These are phyloP conservation scores for Wilcoxina mikolae DNA, from an alignment of 495 filamentous ascomycete genomes.

Conservation along the genomic window DNA sequence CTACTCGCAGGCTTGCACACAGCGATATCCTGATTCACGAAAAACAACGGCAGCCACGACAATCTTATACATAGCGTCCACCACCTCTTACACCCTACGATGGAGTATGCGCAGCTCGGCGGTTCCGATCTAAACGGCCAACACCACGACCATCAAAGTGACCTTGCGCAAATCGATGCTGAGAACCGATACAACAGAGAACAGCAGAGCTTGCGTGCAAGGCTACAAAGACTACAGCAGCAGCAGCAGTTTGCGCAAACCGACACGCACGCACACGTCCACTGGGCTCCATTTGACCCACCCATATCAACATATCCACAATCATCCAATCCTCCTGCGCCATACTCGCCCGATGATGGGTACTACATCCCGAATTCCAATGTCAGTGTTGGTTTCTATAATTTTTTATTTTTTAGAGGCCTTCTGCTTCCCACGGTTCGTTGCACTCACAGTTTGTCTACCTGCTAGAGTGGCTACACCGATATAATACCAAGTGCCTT, in stretches of 20 bases:
- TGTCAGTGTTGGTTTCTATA: conserved; percentile 4
- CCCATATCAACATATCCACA: neutral
- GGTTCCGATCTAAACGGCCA: neutral
- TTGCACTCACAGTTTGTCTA: neutral
- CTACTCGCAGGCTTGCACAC: no score
- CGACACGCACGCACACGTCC: neutral
- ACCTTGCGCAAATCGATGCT: neutral
- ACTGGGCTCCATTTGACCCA: neutral
- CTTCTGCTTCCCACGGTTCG: neutral
- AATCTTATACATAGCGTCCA: no score
- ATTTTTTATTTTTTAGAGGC: neutral
- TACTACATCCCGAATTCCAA: conserved; percentile 4
- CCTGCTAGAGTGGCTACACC: neutral
- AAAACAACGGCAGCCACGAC: no score
- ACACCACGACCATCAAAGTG: neutral
- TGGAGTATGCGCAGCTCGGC: neutral
- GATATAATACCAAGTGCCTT: neutral
- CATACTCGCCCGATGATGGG: neutral
- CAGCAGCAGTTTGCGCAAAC: neutral
- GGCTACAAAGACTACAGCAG: neutral
- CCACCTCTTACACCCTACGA: neutral
- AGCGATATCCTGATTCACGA: no score
- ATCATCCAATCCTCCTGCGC: neutral
- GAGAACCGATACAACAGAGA: neutral
- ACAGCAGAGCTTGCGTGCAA: neutral